Evolutionary conservation across 1,284 basidiomycete genomes (phyloP).

Genomic region (Schizophyllum commune): DNA sequence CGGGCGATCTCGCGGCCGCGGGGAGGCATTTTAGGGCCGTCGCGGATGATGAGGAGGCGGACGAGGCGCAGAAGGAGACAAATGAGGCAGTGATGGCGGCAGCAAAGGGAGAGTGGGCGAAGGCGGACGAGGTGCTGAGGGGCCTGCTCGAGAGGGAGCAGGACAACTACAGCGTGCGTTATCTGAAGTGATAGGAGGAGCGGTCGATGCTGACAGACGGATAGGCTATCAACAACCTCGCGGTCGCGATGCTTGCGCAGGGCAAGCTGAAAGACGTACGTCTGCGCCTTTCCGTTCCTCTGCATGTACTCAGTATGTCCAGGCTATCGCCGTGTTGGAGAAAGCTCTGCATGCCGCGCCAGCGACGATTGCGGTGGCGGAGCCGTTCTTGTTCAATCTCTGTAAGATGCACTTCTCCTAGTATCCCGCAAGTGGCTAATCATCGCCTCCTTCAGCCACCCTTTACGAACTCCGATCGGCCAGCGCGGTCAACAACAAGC

Average conservation of each 20-base stretch:
- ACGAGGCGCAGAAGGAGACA: slow-evolving; percentile 42
- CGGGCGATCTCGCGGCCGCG: slow-evolving; percentile 54
- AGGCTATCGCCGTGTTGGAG: slow-evolving; percentile 67
- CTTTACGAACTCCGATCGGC: slow-evolving; percentile 71
- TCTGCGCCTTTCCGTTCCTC: neutral
- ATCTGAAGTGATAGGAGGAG: neutral
- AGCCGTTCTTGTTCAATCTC: slow-evolving; percentile 76
- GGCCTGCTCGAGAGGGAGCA: slow-evolving; percentile 40
- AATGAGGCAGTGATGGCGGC: slow-evolving; percentile 55
- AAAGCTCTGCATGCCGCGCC: slow-evolving; percentile 52
- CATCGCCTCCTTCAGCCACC: slow-evolving; percentile 44
- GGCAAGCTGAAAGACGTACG: slow-evolving; percentile 63
- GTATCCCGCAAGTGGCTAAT: too few relatives aligned
- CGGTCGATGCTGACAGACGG: neutral
- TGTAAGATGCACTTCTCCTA: too few relatives aligned
- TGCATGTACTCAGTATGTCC: neutral
- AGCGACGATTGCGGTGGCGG: slow-evolving; percentile 59
- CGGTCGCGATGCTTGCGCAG: slow-evolving; percentile 60
- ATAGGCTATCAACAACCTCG: slow-evolving; percentile 72
- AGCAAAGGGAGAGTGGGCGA: slow-evolving; percentile 62
- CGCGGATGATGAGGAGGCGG: slow-evolving; percentile 36
- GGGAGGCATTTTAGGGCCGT: slow-evolving; percentile 44
- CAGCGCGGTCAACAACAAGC: slow-evolving; percentile 64
- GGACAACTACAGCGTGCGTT: slow-evolving; percentile 52
- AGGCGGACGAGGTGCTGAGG: slow-evolving; percentile 38